Evolutionary conservation across 805 yeast genomes (phyloP).

Genomic region (Metschnikowia similis): DNA sequence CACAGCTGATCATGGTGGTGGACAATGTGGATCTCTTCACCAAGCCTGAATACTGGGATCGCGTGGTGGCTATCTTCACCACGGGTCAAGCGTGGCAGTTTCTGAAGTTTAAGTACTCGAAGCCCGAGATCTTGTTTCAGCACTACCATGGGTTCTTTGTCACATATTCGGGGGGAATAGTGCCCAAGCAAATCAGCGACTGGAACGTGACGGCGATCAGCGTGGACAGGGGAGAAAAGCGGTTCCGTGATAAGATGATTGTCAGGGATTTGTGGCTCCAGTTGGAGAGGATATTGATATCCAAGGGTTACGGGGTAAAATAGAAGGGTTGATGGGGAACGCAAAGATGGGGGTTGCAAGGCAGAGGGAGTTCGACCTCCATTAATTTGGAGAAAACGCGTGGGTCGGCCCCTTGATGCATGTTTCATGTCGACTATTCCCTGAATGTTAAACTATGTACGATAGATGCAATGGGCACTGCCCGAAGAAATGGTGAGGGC

Average conservation of each 20-base stretch:
- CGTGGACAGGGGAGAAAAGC: slow-evolving; percentile 68
- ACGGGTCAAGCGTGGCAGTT: slow-evolving; percentile 99
- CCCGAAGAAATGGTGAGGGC: neutral
- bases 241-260: slow-evolving; percentile 87
- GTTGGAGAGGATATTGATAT: slow-evolving; percentile 67
- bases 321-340: neutral
- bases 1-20: slow-evolving; percentile 70
- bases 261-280: slow-evolving; percentile 82
- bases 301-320: slow-evolving; percentile 50
- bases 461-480: neutral
- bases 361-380: neutral
- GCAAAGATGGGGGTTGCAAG: neutral
- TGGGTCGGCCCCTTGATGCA: neutral
- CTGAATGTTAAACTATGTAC: slow-evolving; percentile 1
- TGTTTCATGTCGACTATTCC: neutral
- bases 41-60: slow-evolving; percentile 96
- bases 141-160: slow-evolving; percentile 79
- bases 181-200: slow-evolving; percentile 68
- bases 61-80: slow-evolving; percentile 92
- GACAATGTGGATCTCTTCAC: slow-evolving; percentile 78
- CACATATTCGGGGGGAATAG: slow-evolving; percentile 69
- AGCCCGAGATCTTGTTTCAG: slow-evolving; percentile 78
- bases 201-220: slow-evolving; percentile 86
- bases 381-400: neutral
- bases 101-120: slow-evolving; percentile 75